A percentile compares a stretch with the other conserved stretches of the same genome.
Evolutionary conservation across 2,329 filamentous ascomycete species (phyloP).

Genomic region (Aureobasidium sp.): DNA sequence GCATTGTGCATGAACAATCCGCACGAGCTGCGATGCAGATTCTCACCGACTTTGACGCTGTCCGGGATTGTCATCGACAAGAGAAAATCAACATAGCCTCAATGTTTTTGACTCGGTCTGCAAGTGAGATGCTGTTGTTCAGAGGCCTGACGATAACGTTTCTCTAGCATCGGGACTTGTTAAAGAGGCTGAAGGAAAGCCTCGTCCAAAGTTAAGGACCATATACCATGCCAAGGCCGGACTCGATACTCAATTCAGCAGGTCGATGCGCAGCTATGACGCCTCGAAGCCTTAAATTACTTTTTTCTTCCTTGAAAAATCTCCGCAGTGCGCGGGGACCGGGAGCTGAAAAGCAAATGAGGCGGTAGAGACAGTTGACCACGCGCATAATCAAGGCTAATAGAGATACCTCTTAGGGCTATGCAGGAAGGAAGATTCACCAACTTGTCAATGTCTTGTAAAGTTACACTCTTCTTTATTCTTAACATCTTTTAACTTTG

Average conservation of each 20-base stretch:
- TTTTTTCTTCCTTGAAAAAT: neutral
- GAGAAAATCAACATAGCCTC: no score
- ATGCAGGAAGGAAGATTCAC: no score
- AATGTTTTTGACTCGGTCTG: no score
- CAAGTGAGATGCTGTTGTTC: no score
- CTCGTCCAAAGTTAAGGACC: no score
- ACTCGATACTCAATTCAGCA: conserved; percentile 6
- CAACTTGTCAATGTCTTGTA: conserved; percentile 8
- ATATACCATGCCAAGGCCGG: neutral
- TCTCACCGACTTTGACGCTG: neutral
- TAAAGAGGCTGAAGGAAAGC: no score
- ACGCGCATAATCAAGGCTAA: conserved; percentile 14
- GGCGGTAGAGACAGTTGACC: conserved; percentile 2
- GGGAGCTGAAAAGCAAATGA: neutral
- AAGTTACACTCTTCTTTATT: neutral
- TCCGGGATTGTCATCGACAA: no score
- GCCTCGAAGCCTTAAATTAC: conserved; percentile 8
- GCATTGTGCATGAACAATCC: neutral
- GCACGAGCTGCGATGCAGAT: neutral
- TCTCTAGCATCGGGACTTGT: no score
- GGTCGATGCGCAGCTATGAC: conserved; percentile 11
- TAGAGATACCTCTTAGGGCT: neutral
- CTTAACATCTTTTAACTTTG: no score
- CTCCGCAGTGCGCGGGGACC: conserved; percentile 7
- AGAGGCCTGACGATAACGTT: no score